Evolutionary conservation across 768 basidiomycete species (phyloP), one percentile per base, ranked within the genome.

Genomic region (Sporobolomyces pararoseus): DNA sequence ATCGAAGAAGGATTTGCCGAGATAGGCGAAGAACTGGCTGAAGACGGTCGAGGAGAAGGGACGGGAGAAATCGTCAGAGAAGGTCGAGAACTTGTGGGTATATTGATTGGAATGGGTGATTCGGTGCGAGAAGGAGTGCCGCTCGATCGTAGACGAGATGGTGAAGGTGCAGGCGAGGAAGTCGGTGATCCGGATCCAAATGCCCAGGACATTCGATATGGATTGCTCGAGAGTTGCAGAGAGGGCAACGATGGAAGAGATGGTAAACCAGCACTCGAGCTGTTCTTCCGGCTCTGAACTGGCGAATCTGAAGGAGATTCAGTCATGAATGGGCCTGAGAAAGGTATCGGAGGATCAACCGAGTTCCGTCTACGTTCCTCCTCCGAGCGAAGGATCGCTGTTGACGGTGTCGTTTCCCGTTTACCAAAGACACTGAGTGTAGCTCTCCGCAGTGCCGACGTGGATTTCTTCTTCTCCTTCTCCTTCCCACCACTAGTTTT

Each of bases 191-290:
- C 50, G 32, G 21, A 25, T 2, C 66, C 71, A 54, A 68, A 72
- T 5, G 46, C 63, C 71, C 71, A 72, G 12, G 63, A 65, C 71
- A 72, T 72, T 16, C 71, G 66, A 53, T 72, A 72, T 10, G 71
- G 66, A 23, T 67, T 61, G 39, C 23, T 63, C n/a, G 66, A 68
- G 7, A 72, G 66, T 17, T 72, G 71, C 2, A 72, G 39, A 2
- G 58, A 62, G 12, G 71, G 71, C 1, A 72, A 47, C 4, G 58
- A 57, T 3, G 71, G 71, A 0, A 72, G 47, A 7, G 58, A 51
- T 1, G 71, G 66, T 6, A 72, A 31, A 7, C 42, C 59, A 0
- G 9, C 27, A 6, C 37, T n/a, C 49, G 65, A 35, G 9, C 55
- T 58, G 34, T 49, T 49, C 65, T 50, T 65, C 1, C 47, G 39